These are phyloP conservation scores for Pseudocercospora fijiensis DNA, from an alignment of 2,329 filamentous ascomycete genomes.

Conservation along the genomic window DNA sequence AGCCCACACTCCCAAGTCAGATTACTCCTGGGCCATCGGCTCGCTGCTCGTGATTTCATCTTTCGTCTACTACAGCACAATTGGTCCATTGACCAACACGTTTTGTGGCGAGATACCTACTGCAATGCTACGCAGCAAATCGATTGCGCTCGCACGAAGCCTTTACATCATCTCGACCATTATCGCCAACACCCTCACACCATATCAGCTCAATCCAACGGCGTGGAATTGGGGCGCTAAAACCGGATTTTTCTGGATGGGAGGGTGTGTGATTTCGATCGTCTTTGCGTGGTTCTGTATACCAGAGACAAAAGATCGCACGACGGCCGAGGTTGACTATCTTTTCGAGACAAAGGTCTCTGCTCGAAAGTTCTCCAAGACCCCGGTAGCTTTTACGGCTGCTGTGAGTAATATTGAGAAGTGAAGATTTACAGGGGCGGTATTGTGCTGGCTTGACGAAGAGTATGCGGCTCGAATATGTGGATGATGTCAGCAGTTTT, in stretches of 20 bases:
- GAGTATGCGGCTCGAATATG: neutral
- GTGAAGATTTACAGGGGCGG: neutral
- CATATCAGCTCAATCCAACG: slow-evolving; percentile 29
- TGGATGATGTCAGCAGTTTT: neutral
- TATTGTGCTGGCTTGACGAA: neutral
- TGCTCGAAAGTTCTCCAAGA: slow-evolving; percentile 42
- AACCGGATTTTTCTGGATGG: slow-evolving; percentile 8
- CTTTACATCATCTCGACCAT: neutral
- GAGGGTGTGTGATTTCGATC: neutral
- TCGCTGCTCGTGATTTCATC: slow-evolving; percentile 21
- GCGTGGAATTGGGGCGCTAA: slow-evolving; percentile 20
- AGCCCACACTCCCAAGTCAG: neutral
- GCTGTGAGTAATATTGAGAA: neutral
- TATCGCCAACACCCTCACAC: slow-evolving; percentile 26
- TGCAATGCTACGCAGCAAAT: slow-evolving; percentile 1
- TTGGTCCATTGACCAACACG: slow-evolving; percentile 26
- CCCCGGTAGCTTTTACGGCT: slow-evolving; percentile 38
- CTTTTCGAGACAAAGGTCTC: slow-evolving; percentile 46
- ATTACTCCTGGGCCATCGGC: slow-evolving; percentile 5
- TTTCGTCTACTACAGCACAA: slow-evolving; percentile 30
- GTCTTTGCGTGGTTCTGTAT: neutral
- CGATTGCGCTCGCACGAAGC: neutral
- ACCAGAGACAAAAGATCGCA: slow-evolving; percentile 47
- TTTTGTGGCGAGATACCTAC: neutral
- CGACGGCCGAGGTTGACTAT: slow-evolving; percentile 48